Evolutionary conservation across 2,329 filamentous ascomycete species (phyloP).

Genomic region (Exophiala dermatitidis): DNA sequence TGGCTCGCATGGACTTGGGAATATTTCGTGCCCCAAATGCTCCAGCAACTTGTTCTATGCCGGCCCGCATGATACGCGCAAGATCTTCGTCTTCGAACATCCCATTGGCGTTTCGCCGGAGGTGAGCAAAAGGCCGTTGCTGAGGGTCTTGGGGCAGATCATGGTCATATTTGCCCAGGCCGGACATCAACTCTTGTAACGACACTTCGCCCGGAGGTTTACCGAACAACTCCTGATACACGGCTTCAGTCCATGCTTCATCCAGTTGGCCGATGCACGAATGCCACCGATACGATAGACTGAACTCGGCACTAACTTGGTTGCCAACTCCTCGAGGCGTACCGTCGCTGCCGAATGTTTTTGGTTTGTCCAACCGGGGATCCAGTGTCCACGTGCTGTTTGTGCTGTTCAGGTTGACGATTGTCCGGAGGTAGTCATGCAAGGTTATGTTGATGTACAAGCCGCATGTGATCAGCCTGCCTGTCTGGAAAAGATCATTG

Average conservation of each 20-base stretch:
- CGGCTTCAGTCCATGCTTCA: conserved; percentile 70
- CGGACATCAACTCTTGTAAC: conserved; percentile 54
- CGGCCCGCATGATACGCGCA: conserved; percentile 58
- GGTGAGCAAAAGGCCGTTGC: conserved; percentile 59
- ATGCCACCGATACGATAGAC: conserved; percentile 81
- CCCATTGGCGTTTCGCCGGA: conserved; percentile 59
- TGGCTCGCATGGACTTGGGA: conserved; percentile 62
- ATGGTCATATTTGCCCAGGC: conserved; percentile 57
- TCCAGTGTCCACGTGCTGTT: conserved; percentile 78
- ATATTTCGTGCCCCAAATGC: conserved; percentile 68
- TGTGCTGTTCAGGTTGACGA: conserved; percentile 62
- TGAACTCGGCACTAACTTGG: conserved; percentile 79
- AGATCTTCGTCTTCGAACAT: conserved; percentile 69
- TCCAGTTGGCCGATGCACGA: conserved; percentile 67
- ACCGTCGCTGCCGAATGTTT: conserved; percentile 47
- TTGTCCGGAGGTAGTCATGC: conserved; percentile 70
- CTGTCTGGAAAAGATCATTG: conserved; percentile 72
- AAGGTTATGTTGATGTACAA: conserved; percentile 74
- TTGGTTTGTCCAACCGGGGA: conserved; percentile 62
- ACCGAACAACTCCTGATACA: conserved; percentile 57
- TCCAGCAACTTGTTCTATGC: conserved; percentile 62
- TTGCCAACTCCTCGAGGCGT: conserved; percentile 69
- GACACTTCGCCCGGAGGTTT: conserved; percentile 52
- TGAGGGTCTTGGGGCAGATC: conserved; percentile 58
- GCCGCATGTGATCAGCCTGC: conserved; percentile 64